Evolutionary conservation across 163 green algal genomes (phyloP).

Genomic region (Chlorella variabilis): DNA sequence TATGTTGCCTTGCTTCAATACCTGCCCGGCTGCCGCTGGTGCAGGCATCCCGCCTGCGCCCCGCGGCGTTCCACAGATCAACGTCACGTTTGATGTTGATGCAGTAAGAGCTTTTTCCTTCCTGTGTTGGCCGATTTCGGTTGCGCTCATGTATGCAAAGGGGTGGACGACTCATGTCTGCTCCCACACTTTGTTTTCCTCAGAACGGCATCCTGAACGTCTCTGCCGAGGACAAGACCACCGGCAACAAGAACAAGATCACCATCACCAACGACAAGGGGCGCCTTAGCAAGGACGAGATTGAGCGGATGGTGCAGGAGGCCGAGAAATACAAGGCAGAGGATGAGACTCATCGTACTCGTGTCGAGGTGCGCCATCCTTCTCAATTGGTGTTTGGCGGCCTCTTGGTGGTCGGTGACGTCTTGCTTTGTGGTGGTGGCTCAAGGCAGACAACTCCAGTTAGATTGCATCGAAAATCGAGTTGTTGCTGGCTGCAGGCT

Average conservation of each 20-base stretch:
- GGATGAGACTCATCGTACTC: constrained; percentile 75
- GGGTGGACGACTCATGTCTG: too few relatives aligned
- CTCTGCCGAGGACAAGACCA: constrained; percentile 92
- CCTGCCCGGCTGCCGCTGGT: not conserved
- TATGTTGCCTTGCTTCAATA: too few relatives aligned
- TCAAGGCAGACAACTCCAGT: too few relatives aligned
- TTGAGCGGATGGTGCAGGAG: constrained; percentile 93
- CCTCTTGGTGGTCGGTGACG: too few relatives aligned
- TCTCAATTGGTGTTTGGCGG: too few relatives aligned
- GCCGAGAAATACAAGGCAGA: constrained; percentile 90
- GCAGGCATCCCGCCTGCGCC: constrained; percentile 87
- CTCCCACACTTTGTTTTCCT: not conserved
- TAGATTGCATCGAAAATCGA: not conserved
- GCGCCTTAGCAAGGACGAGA: constrained; percentile 91
- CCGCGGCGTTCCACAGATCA: constrained; percentile 93
- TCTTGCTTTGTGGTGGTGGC: not conserved
- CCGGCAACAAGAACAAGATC: constrained; percentile 87
- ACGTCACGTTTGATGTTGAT: constrained; percentile 88
- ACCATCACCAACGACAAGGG: constrained; percentile 85
- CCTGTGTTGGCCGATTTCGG: too few relatives aligned
- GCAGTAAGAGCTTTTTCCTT: too few relatives aligned
- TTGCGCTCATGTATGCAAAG: too few relatives aligned
- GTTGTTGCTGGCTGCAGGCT: not conserved
- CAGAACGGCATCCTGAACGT: constrained; percentile 95
- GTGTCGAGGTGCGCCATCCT: constrained; percentile 64